A percentile compares a stretch with the other conserved stretches of the same genome.
phyloP scores from a whole-genome alignment of 2,329 filamentous ascomycete species.

The Thermochaetoides dissita region DNA sequence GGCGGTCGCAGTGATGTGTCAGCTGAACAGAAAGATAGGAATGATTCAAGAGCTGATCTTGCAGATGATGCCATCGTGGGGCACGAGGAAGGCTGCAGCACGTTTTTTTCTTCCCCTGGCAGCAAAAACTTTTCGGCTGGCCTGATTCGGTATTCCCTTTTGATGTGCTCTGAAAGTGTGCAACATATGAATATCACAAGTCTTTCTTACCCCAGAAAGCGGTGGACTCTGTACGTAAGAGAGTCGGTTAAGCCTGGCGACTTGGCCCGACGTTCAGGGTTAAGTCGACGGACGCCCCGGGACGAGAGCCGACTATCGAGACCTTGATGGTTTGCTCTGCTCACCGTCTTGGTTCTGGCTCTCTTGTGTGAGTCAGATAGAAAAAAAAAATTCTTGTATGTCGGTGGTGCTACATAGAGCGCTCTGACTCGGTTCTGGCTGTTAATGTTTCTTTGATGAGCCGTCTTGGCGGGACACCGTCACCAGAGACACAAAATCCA shows the following conservation, averaged over 20 bases:
- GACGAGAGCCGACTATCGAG: too few relatives aligned
- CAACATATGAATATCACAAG: neutral
- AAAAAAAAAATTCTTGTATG: neutral
- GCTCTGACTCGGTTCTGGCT: neutral
- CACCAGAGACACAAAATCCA: neutral
- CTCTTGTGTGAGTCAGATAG: neutral
- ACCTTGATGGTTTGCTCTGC: too few relatives aligned
- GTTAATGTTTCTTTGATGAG: neutral
- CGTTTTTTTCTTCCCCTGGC: neutral
- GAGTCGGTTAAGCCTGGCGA: too few relatives aligned
- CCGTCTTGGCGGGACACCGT: slow-evolving; percentile 5
- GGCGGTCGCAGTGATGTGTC: slow-evolving; percentile 6
- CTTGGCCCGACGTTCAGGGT: too few relatives aligned
- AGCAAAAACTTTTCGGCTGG: neutral
- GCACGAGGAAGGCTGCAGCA: neutral
- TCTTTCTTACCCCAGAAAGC: neutral
- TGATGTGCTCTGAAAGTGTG: neutral
- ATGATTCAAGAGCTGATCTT: neutral
- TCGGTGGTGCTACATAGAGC: too few relatives aligned
- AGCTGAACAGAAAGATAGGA: neutral
- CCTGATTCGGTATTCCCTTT: slow-evolving; percentile 3
- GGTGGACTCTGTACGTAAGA: too few relatives aligned
- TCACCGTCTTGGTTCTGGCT: too few relatives aligned
- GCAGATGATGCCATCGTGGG: neutral
- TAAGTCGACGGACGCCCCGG: too few relatives aligned